These are phyloP conservation scores for Comarum palustre DNA, from an alignment of 306 rosid species.

Conservation along the genomic window DNA sequence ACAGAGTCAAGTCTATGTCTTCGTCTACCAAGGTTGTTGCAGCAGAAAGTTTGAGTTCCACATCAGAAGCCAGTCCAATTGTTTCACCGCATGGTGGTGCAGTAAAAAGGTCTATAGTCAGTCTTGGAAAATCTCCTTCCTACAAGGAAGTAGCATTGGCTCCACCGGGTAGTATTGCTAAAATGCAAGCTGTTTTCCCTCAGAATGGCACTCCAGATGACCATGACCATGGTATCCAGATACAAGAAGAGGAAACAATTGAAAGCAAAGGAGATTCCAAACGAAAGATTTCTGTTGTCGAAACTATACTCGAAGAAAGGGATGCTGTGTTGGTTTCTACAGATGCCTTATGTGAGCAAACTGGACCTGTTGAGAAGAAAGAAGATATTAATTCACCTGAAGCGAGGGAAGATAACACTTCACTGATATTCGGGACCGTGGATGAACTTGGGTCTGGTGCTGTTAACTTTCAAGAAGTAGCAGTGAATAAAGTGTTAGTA, in stretches of 20 bases:
- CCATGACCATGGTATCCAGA: conserved; percentile 34
- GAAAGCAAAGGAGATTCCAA: conserved; percentile 38
- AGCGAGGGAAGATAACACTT: conserved; percentile 35
- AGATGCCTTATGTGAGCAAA: conserved; percentile 45
- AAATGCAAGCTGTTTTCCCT: conserved; percentile 58
- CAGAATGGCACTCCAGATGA: conserved; percentile 40
- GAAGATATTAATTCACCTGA: conserved; percentile 38
- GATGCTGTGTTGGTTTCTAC: conserved; percentile 33
- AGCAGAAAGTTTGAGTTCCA: conserved; percentile 38
- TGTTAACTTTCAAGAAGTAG: conserved; percentile 43
- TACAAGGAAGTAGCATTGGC: conserved; percentile 99
- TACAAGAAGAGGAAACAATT: conserved; percentile 40
- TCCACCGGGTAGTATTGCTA: conserved; percentile 87
- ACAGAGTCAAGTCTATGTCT: conserved; percentile 80
- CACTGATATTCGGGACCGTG: conserved; percentile 30
- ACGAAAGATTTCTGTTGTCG: conserved; percentile 34
- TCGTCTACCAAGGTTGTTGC: conserved; percentile 43
- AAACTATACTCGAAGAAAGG: conserved; percentile 37
- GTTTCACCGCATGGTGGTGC: conserved; percentile 44
- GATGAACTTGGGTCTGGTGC: conserved; percentile 39
- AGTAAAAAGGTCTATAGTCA: conserved; percentile 50
- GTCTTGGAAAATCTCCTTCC: conserved; percentile 94
- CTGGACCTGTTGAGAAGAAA: conserved; percentile 40
- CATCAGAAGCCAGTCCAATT: conserved; percentile 41
- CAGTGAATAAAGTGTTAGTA: conserved; percentile 32